Percentiles rank a stretch among this genome's conserved stretches.
Evolutionary conservation across 352 stramenopile genomes (phyloP).

Genomic region (Globisporangium middletonii): DNA sequence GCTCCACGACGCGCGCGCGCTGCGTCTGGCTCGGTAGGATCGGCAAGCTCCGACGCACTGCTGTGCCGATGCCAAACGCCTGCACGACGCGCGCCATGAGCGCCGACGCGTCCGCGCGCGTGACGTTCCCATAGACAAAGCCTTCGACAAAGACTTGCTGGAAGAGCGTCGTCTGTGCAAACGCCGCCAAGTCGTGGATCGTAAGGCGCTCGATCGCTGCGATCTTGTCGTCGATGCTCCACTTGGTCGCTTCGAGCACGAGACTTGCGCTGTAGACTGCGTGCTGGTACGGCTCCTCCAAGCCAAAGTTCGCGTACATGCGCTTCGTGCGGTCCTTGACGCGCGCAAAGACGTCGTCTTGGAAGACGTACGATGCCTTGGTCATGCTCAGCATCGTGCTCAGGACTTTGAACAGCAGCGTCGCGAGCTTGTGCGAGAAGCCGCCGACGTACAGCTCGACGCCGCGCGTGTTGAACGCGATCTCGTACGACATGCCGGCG

Average conservation of each 20-base stretch:
- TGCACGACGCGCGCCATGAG: constrained; percentile 47
- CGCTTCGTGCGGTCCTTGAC: constrained; percentile 32
- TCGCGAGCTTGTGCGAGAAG: constrained; percentile 33
- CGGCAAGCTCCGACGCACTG: constrained; percentile 34
- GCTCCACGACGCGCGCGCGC: constrained; percentile 25
- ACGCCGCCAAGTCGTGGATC: constrained; percentile 38
- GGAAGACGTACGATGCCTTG: constrained; percentile 36
- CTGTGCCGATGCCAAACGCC: constrained; percentile 34
- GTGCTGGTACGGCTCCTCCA: constrained; percentile 43
- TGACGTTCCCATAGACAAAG: constrained; percentile 42
- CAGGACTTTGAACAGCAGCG: constrained; percentile 48
- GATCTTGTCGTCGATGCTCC: constrained; percentile 31
- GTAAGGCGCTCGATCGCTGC: constrained; percentile 39
- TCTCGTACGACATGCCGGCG: constrained; percentile 67
- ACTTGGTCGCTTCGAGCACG: constrained; percentile 28
- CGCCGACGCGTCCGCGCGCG: not conserved
- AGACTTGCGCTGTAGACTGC: constrained; percentile 29
- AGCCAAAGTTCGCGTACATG: constrained; percentile 41
- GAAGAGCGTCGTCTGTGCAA: constrained; percentile 27
- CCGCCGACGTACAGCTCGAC: constrained; percentile 61
- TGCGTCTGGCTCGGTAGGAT: constrained; percentile 16
- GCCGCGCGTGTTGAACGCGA: constrained; percentile 48
- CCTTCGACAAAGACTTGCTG: constrained; percentile 32
- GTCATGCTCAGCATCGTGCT: constrained; percentile 44
- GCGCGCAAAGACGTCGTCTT: constrained; percentile 35